Conservation (phyloP, 2,329 filamentous ascomycete genomes). For the Neonectria punicea region DNA sequence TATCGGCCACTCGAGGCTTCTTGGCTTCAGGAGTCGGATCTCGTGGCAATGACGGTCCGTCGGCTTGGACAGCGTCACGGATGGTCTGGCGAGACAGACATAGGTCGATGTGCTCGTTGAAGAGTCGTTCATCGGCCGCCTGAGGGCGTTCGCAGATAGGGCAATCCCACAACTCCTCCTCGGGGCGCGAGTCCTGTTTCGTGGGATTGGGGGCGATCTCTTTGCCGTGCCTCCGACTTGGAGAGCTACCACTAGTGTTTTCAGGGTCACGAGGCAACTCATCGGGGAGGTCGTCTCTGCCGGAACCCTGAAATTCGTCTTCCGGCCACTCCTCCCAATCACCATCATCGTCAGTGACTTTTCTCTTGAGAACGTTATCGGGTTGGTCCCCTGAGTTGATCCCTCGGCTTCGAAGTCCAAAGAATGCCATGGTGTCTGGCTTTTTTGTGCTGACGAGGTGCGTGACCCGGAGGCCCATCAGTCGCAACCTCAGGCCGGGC, state of each 20-base stretch:
- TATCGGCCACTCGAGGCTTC: constrained; percentile 48
- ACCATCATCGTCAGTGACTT: constrained; percentile 43
- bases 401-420: constrained; percentile 66
- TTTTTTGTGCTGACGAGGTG: constrained; percentile 89
- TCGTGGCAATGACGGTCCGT: constrained; percentile 41
- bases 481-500: constrained; percentile 78
- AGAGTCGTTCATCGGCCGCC: constrained; percentile 75
- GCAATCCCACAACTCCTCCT: constrained; percentile 79
- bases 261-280: constrained; percentile 21
- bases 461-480: constrained; percentile 91
- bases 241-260: constrained; percentile 15
- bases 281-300: constrained; percentile 28
- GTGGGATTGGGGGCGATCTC: constrained; percentile 61
- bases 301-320: constrained; percentile 61
- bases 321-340: constrained; percentile 77
- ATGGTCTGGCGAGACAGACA: constrained; percentile 91
- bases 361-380: constrained; percentile 46
- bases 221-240: constrained; percentile 55
- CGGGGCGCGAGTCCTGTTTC: constrained; percentile 43
- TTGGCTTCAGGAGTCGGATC: constrained; percentile 53
- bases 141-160: constrained; percentile 88
- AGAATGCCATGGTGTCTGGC: constrained; percentile 80
- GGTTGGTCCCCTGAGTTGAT: constrained; percentile 32
- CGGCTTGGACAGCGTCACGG: constrained; percentile 78
- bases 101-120: constrained; percentile 93